Percentiles rank a stretch among this genome's conserved stretches.
Evolutionary conservation across 2,329 filamentous ascomycete species (phyloP).

Genomic region (Exophiala mesophila): DNA sequence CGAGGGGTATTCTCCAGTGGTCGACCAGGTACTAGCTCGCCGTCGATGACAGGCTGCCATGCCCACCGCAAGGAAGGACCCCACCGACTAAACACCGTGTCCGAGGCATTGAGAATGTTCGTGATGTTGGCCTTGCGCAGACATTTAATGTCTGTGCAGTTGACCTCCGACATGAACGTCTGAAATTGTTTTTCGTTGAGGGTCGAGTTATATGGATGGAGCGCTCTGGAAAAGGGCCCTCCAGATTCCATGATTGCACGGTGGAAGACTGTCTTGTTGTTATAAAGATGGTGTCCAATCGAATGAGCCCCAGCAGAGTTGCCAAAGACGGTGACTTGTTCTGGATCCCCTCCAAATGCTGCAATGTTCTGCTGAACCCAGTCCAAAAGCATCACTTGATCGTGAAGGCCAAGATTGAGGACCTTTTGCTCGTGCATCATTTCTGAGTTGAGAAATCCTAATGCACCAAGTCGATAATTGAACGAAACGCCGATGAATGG

Average conservation of each 20-base stretch:
- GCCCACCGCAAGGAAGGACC: conserved; percentile 49
- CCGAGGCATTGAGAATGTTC: conserved; percentile 39
- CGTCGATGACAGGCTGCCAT: conserved; percentile 54
- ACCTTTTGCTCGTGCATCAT: conserved; percentile 30
- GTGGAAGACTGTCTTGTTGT: conserved; percentile 35
- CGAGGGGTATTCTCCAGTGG: conserved; percentile 52
- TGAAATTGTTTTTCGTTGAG: conserved; percentile 44
- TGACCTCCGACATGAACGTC: conserved; percentile 43
- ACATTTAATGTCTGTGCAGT: conserved; percentile 32
- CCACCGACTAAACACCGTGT: conserved; percentile 42
- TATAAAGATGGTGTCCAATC: conserved; percentile 32
- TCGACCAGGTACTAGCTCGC: conserved; percentile 52
- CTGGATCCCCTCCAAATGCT: conserved; percentile 23
- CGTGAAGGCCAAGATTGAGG: conserved; percentile 34
- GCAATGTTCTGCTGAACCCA: conserved; percentile 25
- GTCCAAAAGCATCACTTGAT: conserved; percentile 22
- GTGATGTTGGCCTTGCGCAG: conserved; percentile 37
- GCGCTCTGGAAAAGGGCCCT: conserved; percentile 45
- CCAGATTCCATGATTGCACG: conserved; percentile 40
- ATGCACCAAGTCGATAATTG: conserved; percentile 25
- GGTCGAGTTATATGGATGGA: conserved; percentile 35
- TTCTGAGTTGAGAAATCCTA: conserved; percentile 34
- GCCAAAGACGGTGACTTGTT: conserved; percentile 34
- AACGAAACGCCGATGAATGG: conserved; percentile 26
- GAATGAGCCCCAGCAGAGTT: conserved; percentile 44